These are phyloP conservation scores for Tribonema minus DNA, from an alignment of 108 stramenopile species.

Conservation along the genomic window DNA sequence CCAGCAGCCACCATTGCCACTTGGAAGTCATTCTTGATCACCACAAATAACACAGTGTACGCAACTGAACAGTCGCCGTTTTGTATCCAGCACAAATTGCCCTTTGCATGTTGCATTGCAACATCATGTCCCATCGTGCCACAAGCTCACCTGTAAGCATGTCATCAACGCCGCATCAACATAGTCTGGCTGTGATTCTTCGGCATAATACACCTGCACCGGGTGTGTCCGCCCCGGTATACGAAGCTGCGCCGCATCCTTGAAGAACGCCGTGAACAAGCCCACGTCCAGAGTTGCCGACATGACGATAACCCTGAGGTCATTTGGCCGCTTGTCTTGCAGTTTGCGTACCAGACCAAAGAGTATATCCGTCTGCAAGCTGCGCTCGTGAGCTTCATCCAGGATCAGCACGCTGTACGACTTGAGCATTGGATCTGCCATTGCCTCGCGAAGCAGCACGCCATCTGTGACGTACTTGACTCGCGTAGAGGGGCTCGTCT, in stretches of 20 bases:
- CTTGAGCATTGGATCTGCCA: constrained; percentile 66
- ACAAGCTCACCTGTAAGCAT: too few relatives aligned
- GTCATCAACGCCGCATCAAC: constrained; percentile 63
- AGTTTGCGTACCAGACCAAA: constrained; percentile 80
- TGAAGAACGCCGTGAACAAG: constrained; percentile 75
- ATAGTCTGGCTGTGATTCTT: constrained; percentile 16
- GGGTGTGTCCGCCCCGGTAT: constrained; percentile 81
- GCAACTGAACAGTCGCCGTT: too few relatives aligned
- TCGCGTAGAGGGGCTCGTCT: constrained; percentile 48
- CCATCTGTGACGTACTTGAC: constrained; percentile 85
- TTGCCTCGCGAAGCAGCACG: constrained; percentile 89
- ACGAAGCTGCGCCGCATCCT: constrained; percentile 54
- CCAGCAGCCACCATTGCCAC: too few relatives aligned
- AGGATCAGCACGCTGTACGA: constrained; percentile 78
- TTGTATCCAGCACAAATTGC: too few relatives aligned
- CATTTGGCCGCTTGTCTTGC: constrained; percentile 18
- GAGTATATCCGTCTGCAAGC: constrained; percentile 89
- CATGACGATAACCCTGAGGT: constrained; percentile 87
- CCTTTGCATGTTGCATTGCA: too few relatives aligned
- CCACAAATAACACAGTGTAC: too few relatives aligned
- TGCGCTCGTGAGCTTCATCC: constrained; percentile 96
- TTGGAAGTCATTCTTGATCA: too few relatives aligned
- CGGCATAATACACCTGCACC: constrained; percentile 62
- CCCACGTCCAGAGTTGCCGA: constrained; percentile 90
- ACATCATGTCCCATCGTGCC: too few relatives aligned